Conservation (phyloP, 2,329 filamentous ascomycete species). For the Exophiala phaeomuriformis region DNA sequence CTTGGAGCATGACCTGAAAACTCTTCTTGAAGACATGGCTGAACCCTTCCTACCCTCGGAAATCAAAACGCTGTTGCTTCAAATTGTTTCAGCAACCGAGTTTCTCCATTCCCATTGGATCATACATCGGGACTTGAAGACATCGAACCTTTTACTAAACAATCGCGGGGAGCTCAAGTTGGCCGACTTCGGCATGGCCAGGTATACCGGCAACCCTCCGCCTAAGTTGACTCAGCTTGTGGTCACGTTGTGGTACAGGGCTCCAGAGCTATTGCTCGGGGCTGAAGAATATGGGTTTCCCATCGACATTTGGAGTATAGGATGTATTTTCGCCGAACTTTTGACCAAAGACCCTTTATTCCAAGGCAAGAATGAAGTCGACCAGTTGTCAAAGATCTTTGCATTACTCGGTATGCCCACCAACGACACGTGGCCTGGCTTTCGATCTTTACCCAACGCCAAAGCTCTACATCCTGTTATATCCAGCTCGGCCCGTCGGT, state of each 20-base stretch:
- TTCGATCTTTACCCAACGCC: conserved; percentile 80
- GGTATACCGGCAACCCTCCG: conserved; percentile 73
- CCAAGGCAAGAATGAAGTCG: conserved; percentile 86
- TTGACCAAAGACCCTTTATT: conserved; percentile 74
- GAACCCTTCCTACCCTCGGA: conserved; percentile 90
- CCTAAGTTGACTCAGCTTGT: conserved; percentile 80
- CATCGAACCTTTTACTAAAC: conserved; percentile 86
- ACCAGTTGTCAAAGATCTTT: conserved; percentile 82
- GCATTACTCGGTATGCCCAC: conserved; percentile 80
- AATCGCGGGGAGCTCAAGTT: conserved; percentile 93
- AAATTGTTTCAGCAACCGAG: conserved; percentile 70
- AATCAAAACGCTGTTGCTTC: conserved; percentile 79
- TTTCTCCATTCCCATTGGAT: conserved; percentile 90
- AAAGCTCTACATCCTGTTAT: conserved; percentile 59
- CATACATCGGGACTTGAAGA: conserved; percentile 87
- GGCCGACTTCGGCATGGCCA: conserved; percentile 96
- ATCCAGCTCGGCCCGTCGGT: conserved; percentile 26
- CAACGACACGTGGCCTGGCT: conserved; percentile 75
- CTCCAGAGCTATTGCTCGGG: conserved; percentile 83
- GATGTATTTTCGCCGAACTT: conserved; percentile 91
- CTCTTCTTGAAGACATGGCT: conserved; percentile 84
- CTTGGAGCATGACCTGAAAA: conserved; percentile 92
- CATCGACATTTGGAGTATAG: conserved; percentile 92
- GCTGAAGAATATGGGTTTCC: conserved; percentile 64
- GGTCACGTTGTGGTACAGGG: conserved; percentile 94